Percentiles rank a stretch among this genome's conserved stretches.
phyloP scores from a whole-genome alignment of 352 stramenopile species.

The Phytopythium kandeliae region DNA sequence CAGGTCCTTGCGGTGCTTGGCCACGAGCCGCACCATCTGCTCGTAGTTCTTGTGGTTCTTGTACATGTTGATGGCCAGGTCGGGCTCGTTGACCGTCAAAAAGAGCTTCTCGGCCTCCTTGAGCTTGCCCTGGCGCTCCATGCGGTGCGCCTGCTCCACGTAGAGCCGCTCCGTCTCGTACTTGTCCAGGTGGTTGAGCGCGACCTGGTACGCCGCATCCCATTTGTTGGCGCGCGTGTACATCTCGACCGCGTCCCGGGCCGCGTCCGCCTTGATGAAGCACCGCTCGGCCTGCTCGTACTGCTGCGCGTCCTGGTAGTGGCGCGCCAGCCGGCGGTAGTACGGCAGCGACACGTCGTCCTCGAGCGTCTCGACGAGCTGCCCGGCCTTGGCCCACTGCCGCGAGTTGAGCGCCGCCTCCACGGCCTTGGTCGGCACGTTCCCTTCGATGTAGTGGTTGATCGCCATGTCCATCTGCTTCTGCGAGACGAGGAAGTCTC shows the following conservation, averaged over 20 bases:
- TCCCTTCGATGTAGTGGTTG: constrained; percentile 96
- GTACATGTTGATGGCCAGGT: constrained; percentile 96
- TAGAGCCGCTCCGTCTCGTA: constrained; percentile 91
- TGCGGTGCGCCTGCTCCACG: constrained; percentile 90
- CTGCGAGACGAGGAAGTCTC: constrained; percentile 89
- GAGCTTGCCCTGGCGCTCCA: constrained; percentile 87
- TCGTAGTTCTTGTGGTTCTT: constrained; percentile 95
- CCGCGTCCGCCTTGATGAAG: constrained; percentile 89
- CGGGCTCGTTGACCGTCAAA: constrained; percentile 89
- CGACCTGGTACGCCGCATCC: constrained; percentile 91
- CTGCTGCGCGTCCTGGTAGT: constrained; percentile 88
- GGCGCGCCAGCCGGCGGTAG: constrained; percentile 82
- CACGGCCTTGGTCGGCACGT: constrained; percentile 89
- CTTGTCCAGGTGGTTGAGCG: constrained; percentile 89
- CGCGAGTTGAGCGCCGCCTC: constrained; percentile 90
- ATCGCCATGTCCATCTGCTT: constrained; percentile 96
- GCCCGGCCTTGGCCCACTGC: constrained; percentile 90
- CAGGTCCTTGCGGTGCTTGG: constrained; percentile 90
- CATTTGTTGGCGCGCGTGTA: constrained; percentile 92
- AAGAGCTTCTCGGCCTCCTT: constrained; percentile 94
- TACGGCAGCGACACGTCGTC: constrained; percentile 88
- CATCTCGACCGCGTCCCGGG: constrained; percentile 92
- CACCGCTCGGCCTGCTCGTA: constrained; percentile 88
- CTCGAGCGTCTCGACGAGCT: constrained; percentile 90
- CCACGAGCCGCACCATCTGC: constrained; percentile 93